A percentile compares a stretch with the other conserved stretches of the same genome.
Evolutionary conservation across 2,329 filamentous ascomycete genomes (phyloP).

Genomic region (Cryoendolithus antarcticus): DNA sequence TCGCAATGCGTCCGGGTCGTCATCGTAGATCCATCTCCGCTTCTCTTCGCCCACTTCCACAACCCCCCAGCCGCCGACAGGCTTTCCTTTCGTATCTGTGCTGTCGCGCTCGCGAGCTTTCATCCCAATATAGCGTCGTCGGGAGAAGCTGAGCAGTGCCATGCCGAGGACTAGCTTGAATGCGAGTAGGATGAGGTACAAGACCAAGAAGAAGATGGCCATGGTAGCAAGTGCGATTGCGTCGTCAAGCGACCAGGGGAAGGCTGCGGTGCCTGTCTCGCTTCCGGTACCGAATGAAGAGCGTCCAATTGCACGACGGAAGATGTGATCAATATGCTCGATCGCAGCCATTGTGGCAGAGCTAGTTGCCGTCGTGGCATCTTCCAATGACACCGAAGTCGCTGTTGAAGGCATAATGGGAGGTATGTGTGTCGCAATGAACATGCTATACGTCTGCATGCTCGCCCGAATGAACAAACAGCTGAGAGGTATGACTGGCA

Average conservation of each 20-base stretch:
- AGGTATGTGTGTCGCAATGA: slow-evolving; percentile 75
- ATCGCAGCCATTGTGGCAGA: slow-evolving; percentile 66
- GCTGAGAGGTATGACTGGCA: slow-evolving; percentile 83
- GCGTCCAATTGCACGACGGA: slow-evolving; percentile 64
- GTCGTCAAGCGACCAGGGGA: slow-evolving; percentile 55
- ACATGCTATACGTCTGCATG: slow-evolving; percentile 96
- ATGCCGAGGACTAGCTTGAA: slow-evolving; percentile 70
- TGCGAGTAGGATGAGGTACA: slow-evolving; percentile 74
- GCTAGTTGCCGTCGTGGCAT: slow-evolving; percentile 34
- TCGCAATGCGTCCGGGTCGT: slow-evolving; percentile 61
- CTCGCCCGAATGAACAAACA: slow-evolving; percentile 92
- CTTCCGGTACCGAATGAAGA: slow-evolving; percentile 50
- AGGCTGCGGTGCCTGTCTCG: slow-evolving; percentile 18
- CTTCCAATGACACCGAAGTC: slow-evolving; percentile 52
- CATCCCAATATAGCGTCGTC: slow-evolving; percentile 70
- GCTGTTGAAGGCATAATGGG: slow-evolving; percentile 56
- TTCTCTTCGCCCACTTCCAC: slow-evolving; percentile 86
- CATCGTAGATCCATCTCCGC: slow-evolving; percentile 71
- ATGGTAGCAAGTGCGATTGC: slow-evolving; percentile 67
- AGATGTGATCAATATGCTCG: slow-evolving; percentile 64
- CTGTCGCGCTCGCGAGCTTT: slow-evolving; percentile 48
- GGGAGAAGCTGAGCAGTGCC: slow-evolving; percentile 65
- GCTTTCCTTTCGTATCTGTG: slow-evolving; percentile 53
- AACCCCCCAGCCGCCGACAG: slow-evolving; percentile 70
- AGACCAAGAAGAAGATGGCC: slow-evolving; percentile 70